Base-by-base conservation (phyloP, 2,329 filamentous ascomycete genomes). In the Nemania abortiva region DNA sequence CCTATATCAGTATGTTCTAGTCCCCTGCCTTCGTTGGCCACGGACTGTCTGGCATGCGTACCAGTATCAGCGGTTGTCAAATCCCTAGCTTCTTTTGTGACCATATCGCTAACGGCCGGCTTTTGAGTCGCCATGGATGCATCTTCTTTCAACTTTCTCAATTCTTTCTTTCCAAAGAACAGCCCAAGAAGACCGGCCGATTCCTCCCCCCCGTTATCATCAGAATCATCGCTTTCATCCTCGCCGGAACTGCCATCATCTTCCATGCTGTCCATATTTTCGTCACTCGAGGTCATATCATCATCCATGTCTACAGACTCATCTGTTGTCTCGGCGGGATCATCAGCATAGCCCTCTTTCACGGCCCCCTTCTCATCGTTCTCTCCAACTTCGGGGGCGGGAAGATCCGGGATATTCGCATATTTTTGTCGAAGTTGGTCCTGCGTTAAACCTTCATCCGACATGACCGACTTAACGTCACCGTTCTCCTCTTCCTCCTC, bases 351-450 rank as follows among this genome's bases (percentile, higher is more conserved):
- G 6, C 54, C 31, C 9, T 50, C 42, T 18, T 24, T 4, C 54
- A 59, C 20, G 2, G 63, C 27, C 5, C 13, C 13, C 6, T n/a
- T 73, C 5, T 72, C 74, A 10, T 77, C 76, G 24, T 74, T 67
- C 34, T 53, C 62, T 50, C 65, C 47, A 15, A 24, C 24, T 22
- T 58, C 53, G 11, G 67, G 31, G 11, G 77, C 71, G 15, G 76
- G 77, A 3, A 87, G 70, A 20, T 84, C 84, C 0, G 90, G 89
- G 6, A 93, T 82, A 62, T 90, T 85, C 9, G 89, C 88, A 71
- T 93, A 94, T 77, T 94, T 94, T 47, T 85, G 85, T 29, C 85
- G 87, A 15, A 93, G 78, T 75, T 93, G 89, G 66, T 92, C 91
- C 69, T 91, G 88, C 0, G 90, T 92, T 3, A 94, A 83, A 11